Base-by-base conservation (phyloP, 2,329 filamentous ascomycete species). In the Endothia cerciana region DNA sequence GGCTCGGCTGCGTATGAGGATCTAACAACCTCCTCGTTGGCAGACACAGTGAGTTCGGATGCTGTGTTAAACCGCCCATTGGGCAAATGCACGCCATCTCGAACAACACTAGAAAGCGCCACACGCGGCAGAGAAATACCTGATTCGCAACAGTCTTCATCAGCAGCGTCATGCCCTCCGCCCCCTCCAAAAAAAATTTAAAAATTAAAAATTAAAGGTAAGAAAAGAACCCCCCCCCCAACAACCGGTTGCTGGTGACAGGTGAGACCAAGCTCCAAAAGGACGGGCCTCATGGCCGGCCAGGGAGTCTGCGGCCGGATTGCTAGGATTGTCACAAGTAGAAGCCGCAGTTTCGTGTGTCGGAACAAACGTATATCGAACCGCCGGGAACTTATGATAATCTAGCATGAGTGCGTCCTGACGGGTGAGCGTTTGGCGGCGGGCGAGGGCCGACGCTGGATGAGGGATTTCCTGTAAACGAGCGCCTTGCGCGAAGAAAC, bases 341-440 rank as follows among this genome's bases (percentile, higher is more conserved):
- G 13, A 51, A 30, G 3, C 4, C 2, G 25, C 13, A 28, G 25
- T 25, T 13, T 51, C 47, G 47, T 11, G 47, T 51, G 25, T 25
- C 22, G 47, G 47, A 25, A 51, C 47, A 51, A 51, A 22, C 47
- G 47, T 25, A 51, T 51, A 25, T 51, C 28, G 47, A 22, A 51
- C 28, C 47, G 22, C 47, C 25, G 2, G 17, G 28, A 22, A 6
- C 15, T 51, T 22, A 25, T 51, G 47, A 30, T 22, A 36, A 51
- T 51, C 47, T 5, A 51, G 47, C 8, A 28, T 13, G 47, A 30
- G 11, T 13, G 25, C 22, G 25, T 36, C 33, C 33, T 36, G 1
- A 8, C 5, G 5, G 33, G 33, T 8, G 33, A 36, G 33, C 5
- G 5, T 36, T 5, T 36, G 33, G 10, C 33, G 33, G 33, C 10